Percentiles rank a stretch among this genome's conserved stretches.
Evolutionary conservation across 768 basidiomycete genomes (phyloP).

Genomic region (Strobilomyces confusus): DNA sequence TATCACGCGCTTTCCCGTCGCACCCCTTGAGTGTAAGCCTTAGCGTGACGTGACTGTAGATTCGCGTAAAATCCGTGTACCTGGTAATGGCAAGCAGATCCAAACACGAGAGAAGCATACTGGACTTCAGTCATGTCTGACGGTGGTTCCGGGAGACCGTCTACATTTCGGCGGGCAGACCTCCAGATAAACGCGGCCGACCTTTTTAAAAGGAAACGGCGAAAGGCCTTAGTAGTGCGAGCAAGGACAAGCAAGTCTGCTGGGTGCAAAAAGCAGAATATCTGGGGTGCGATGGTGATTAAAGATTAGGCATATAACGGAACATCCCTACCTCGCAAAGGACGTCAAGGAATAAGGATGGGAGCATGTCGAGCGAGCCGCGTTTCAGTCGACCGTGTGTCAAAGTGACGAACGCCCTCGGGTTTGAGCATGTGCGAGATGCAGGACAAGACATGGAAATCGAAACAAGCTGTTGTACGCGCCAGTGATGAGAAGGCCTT

Average conservation of each 20-base stretch:
- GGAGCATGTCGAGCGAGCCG: conserved; percentile 28
- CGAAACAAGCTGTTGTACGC: not conserved
- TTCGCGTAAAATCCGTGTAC: conserved; percentile 6
- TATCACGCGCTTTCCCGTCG: conserved; percentile 22
- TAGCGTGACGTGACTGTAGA: not conserved
- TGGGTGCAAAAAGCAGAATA: conserved; percentile 42
- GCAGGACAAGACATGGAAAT: conserved; percentile 7
- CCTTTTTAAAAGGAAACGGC: conserved; percentile 35
- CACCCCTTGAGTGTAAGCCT: conserved; percentile 20
- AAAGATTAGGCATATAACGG: not conserved
- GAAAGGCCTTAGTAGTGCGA: conserved; percentile 39
- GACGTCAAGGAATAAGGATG: conserved; percentile 31
- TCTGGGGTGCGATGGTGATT: conserved; percentile 24
- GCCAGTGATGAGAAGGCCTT: not conserved
- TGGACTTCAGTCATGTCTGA: conserved; percentile 45
- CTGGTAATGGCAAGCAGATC: conserved; percentile 40
- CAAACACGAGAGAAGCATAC: conserved; percentile 48
- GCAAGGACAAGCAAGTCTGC: conserved; percentile 44
- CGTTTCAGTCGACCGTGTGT: conserved; percentile 9
- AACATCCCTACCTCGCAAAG: conserved; percentile 21
- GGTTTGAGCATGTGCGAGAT: not conserved
- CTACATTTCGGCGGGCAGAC: conserved; percentile 34
- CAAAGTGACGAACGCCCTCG: not conserved
- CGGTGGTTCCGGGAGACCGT: conserved; percentile 43
- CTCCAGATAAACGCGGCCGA: conserved; percentile 31